These are phyloP conservation scores for Debaryomyces coudertii DNA, from an alignment of 1,139 yeast species.

Conservation along the genomic window DNA sequence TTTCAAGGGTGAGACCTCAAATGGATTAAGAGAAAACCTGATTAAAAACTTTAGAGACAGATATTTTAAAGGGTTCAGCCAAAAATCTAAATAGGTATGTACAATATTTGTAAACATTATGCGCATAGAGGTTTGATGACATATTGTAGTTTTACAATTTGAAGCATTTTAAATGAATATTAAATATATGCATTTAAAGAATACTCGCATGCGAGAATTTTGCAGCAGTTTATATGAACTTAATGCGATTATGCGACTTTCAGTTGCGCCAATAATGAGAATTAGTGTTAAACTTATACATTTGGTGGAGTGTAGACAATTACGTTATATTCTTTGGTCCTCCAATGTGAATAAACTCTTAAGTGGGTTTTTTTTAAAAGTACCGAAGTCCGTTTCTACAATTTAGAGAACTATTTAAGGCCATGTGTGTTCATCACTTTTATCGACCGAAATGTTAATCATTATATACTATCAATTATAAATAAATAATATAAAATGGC, in stretches of 20 bases:
- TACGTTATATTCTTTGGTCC: not conserved
- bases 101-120: constrained; percentile 2
- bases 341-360: constrained; percentile 6
- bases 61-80: constrained; percentile 71
- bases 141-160: not conserved
- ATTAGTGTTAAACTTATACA: not conserved
- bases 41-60: constrained; percentile 73
- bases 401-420: constrained; percentile 12
- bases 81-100: constrained; percentile 28
- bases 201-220: constrained; percentile 6
- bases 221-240: constrained; percentile 1
- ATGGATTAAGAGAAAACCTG: constrained; percentile 44
- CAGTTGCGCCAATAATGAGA: constrained; percentile 3
- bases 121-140: not conserved
- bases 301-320: not conserved
- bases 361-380: not conserved
- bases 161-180: constrained; percentile 1
- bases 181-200: constrained; percentile 5
- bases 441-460: not conserved
- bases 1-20: constrained; percentile 61
- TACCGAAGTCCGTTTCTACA: not conserved
- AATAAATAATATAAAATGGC: constrained; percentile 24
- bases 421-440: not conserved
- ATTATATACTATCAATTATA: constrained; percentile 1
- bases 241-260: constrained; percentile 9